A percentile compares a stretch with the other conserved stretches of the same genome.
These are phyloP conservation scores for Colletotrichum coccodes DNA, from an alignment of 2,329 filamentous ascomycete genomes.

Conservation along the genomic window DNA sequence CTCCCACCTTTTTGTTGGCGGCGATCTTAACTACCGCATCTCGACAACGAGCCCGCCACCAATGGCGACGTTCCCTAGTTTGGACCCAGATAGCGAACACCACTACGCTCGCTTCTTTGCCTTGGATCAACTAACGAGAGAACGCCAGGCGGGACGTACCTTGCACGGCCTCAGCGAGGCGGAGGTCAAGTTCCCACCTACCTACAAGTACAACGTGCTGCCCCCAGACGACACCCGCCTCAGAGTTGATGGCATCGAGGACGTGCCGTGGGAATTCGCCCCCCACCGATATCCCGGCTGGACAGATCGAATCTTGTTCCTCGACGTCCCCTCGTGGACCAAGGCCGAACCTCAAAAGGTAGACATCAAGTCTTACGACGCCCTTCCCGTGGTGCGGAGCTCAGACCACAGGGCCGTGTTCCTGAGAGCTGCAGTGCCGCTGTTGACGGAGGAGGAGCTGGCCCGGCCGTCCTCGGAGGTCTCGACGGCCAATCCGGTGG, in stretches of 20 bases:
- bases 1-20: conserved; percentile 85
- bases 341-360: conserved; percentile 47
- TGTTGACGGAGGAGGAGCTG: conserved; percentile 57
- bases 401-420: conserved; percentile 91
- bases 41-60: conserved; percentile 71
- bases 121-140: conserved; percentile 82
- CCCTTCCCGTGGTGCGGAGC: conserved; percentile 81
- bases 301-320: conserved; percentile 90
- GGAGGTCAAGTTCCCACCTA: conserved; percentile 83
- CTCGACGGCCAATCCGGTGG: conserved; percentile 34
- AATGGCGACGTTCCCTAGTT: conserved; percentile 71
- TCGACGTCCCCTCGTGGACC: conserved; percentile 68
- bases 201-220: conserved; percentile 84
- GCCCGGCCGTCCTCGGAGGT: conserved; percentile 40
- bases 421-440: conserved; percentile 74
- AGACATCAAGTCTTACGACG: conserved; percentile 73
- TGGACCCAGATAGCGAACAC: conserved; percentile 61
- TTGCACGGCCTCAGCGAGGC: conserved; percentile 84
- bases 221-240: conserved; percentile 41
- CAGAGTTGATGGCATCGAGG: conserved; percentile 36
- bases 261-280: conserved; percentile 76
- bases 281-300: conserved; percentile 88
- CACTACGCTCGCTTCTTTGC: conserved; percentile 76
- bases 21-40: conserved; percentile 96
- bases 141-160: conserved; percentile 75